Base-by-base conservation (phyloP, 192 early-diverging fungal species). In the Backusella australiensis region DNA sequence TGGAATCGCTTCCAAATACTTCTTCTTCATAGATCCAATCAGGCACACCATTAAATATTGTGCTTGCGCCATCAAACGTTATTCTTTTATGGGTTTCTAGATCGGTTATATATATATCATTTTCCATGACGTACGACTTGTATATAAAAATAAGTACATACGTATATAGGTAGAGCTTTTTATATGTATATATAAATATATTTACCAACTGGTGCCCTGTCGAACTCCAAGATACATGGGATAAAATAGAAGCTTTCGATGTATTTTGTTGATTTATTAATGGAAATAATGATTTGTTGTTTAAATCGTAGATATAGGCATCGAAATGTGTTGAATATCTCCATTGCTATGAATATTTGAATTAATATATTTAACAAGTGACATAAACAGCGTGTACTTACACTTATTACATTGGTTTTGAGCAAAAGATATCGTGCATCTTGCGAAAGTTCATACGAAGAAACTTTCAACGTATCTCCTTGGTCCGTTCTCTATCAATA, bases 1-100 rank as follows among this genome's bases (percentile, higher is more conserved):
- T 90, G 5, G 83, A 82, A 14, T 90, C 86, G 0, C 80, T 77
- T 12, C 74, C 83, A 46, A 94, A 87, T 3, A 99, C 93, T 78
- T 99, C 97, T 80, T 99, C 68, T 36, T 98, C 96, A 75, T 99
- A 99, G 1, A 97, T 96, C 97, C 97, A 99, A 82, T 99, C 97
- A 23, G 95, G 90, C 15, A 97, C 85, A 2, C 96, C 97, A 78
- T 98, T 98, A 77, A 96, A 93, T 29, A 97, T 87, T 26, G 84
- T 87, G 35, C 81, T 83, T 32, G 91, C 90, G 11, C 96, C 96
- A 79, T 98, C 95, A 63, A 85, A 87, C 4, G 97, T 99, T 32
- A 98, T 84, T 52, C 90, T 90, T 56, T 88, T 87, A 71, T 95
- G 91, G 11, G 84, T 81, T 71, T 41, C 67, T 75, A 93, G 78